Evolutionary conservation across 176 grass and related monocot genomes (phyloP).

Genomic region (Musa beccarii): DNA sequence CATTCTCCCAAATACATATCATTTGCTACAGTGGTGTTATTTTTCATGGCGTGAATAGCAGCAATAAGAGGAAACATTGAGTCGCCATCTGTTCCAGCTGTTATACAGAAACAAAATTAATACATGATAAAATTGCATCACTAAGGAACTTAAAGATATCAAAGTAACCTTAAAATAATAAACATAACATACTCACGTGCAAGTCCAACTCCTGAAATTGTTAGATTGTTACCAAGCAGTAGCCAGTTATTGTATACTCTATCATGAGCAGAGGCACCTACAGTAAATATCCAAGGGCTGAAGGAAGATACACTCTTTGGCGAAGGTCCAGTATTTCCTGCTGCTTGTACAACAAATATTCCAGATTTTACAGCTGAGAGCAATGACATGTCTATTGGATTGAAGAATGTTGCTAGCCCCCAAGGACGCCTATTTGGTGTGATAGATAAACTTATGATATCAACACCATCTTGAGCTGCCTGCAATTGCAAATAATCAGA

Average conservation of each 20-base stretch:
- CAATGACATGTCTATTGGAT: constrained; percentile 75
- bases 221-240: constrained; percentile 45
- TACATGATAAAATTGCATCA: too few relatives aligned
- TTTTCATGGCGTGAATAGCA: constrained; percentile 65
- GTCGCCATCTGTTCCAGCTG: constrained; percentile 85
- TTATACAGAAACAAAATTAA: neutral
- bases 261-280: constrained; percentile 64
- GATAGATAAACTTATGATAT: constrained; percentile 79
- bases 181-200: constrained; percentile 39
- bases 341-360: constrained; percentile 76
- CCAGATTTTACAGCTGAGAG: constrained; percentile 85
- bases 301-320: constrained; percentile 66
- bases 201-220: constrained; percentile 41
- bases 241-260: constrained; percentile 64
- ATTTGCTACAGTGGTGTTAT: constrained; percentile 32
- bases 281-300: constrained; percentile 92
- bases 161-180: constrained; percentile 9
- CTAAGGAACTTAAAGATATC: neutral
- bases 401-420: constrained; percentile 67
- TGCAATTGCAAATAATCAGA: constrained; percentile 27
- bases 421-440: constrained; percentile 46
- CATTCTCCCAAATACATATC: constrained; percentile 84
- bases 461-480: constrained; percentile 87
- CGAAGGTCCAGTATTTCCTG: constrained; percentile 68
- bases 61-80: constrained; percentile 70